A percentile compares a stretch with the other conserved stretches of the same genome.
These are phyloP conservation scores for Magnolia officinalis DNA, from an alignment of 164 flowering plant species.

Conservation along the genomic window DNA sequence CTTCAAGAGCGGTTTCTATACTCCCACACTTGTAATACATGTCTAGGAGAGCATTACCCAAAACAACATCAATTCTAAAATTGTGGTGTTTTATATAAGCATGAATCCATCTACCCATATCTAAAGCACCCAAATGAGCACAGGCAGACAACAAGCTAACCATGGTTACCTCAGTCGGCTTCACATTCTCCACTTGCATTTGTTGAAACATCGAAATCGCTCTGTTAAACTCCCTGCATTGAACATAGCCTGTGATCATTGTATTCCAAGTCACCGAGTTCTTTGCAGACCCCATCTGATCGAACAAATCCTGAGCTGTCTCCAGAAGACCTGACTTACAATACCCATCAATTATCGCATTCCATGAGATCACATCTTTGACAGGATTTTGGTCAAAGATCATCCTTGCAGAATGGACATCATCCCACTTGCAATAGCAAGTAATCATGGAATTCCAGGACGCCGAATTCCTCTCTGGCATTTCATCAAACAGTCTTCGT, in stretches of 20 bases:
- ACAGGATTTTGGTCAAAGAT: conserved; percentile 30
- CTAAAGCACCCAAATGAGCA: conserved; percentile 45
- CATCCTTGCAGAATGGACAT: conserved; percentile 23
- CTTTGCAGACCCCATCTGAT: conserved; percentile 27
- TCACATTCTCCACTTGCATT: conserved; percentile 32
- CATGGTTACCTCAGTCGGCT: conserved; percentile 40
- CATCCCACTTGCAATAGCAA: conserved; percentile 32
- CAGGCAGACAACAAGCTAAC: conserved; percentile 42
- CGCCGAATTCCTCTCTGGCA: conserved; percentile 27
- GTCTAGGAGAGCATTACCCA: conserved; percentile 42
- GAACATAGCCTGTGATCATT: conserved; percentile 33
- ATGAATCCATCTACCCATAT: conserved; percentile 40
- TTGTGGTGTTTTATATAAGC: conserved; percentile 25
- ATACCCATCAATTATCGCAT: conserved; percentile 42
- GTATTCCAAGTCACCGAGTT: conserved; percentile 38
- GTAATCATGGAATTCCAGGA: conserved; percentile 43
- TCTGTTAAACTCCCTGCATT: conserved; percentile 16
- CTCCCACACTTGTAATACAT: conserved; percentile 44
- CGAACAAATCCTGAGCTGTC: conserved; percentile 30
- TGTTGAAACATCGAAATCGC: conserved; percentile 23
- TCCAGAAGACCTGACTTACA: conserved; percentile 22
- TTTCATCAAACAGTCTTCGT: conserved; percentile 29
- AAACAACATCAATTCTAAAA: conserved; percentile 26
- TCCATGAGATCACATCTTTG: conserved; percentile 41
- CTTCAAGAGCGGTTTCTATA: conserved; percentile 30